Evolutionary conservation across 2,329 filamentous ascomycete genomes (phyloP), one percentile per base, ranked within the genome.

Genomic region (Monosporascus cannonballus): DNA sequence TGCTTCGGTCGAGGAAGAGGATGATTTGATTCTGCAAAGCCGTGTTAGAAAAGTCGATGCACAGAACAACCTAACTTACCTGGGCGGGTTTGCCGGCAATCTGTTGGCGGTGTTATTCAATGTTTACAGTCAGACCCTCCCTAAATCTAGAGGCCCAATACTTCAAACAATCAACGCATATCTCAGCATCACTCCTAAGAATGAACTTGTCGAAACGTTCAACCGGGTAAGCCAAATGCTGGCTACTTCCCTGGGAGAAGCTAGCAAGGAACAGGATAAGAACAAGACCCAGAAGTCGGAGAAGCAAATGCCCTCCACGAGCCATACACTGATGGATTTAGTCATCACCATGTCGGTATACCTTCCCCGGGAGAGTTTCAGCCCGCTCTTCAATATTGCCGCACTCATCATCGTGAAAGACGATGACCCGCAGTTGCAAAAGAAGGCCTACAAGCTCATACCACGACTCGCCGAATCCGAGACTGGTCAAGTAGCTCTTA

Each of bases 361-460:
- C 66, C 81, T 99, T 7, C 92, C 94, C 2, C 80, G 91, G 39
- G 85, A 92, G 51, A 95, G 90, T 70, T 96, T 96, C 60, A 78
- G 81, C 18, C 80, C 86, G 5, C 81, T 99, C 2, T 97, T 99
- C 73, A 86, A 86, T 61, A 92, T 97, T 66, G 89, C 93, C 1
- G 79, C 89, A 0, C 80, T 90, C 25, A 87, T 96, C 53, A 86
- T 97, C 60, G 85, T 87, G 67, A 89, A 86, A 65, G 79, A 87
- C 52, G 81, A 89, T 38, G 93, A 97, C 66, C 88, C 93, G 9
- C 93, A 97, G 69, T 76, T 99, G 37, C 93, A 97, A 70, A 99
- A 99, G 82, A 99, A 99, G 73, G 93, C 94, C 0, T 99, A 99
- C 77, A 97, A 97, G 76, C 81, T 99, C 49, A 95, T 99, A 49